Base-by-base conservation (phyloP, 2,329 filamentous ascomycete genomes). In the Bipolaris oryzae region DNA sequence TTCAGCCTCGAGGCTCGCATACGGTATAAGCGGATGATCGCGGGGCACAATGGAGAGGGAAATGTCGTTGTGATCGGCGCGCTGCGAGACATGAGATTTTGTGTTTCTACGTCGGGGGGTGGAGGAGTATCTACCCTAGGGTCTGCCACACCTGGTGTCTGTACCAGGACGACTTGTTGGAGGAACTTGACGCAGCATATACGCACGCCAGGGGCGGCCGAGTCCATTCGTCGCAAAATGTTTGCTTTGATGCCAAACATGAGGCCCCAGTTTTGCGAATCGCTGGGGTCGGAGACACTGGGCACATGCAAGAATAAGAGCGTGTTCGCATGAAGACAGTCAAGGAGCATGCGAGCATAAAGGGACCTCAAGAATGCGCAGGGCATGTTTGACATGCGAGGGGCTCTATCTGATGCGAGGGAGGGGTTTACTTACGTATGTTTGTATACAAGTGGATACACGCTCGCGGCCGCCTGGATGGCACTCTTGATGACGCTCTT, bases 111-210 rank as follows among this genome's bases (percentile, higher is more conserved):
- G 50, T 21, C 21, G 37, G 47, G 18, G 21, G 7, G 18, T 10
- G 51, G 65, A 25, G 45, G 52, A 4, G 54, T 63, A 60, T 85
- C 76, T 85, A 96, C 91, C 80, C 91, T 87, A 66, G 90, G 89
- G 73, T 98, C 94, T 65, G 91, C 90, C 56, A 89, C 80, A 44
- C 91, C 91, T n/a, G 89, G 87, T 10, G 92, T 97, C 77, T 99
- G 94, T 16, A 92, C 91, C 64, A 97, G 85, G 42, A 99, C 90
- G 42, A 98, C 91, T 62, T 91, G 88, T 79, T 99, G 94, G 35
- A 92, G 89, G 76, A 99, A 99, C 77, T 99, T 99, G 83, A 98
- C 89, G 80, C 95, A 98, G 81, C 92, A 96, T 75, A 98, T 89
- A 68, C 89, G 89, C 61, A 98, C 86, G 2, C 91, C 89, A 11